Percentiles rank a stretch among this genome's conserved stretches.
These are phyloP conservation scores for Citrullus colocynthis DNA, from an alignment of 306 rosid genomes.

Conservation along the genomic window DNA sequence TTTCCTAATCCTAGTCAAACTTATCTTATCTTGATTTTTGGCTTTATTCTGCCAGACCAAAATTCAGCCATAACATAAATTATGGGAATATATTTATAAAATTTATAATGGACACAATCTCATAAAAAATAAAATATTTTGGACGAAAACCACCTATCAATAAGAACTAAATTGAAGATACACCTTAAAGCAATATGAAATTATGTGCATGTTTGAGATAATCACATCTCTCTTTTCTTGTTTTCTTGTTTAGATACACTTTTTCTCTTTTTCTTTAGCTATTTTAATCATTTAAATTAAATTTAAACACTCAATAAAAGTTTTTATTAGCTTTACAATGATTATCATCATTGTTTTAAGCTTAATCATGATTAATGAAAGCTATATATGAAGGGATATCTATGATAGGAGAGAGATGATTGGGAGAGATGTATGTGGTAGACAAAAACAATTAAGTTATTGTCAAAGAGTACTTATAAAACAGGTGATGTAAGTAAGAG, in stretches of 20 bases:
- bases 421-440: not conserved
- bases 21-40: too few relatives aligned
- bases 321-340: not conserved
- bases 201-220: not conserved
- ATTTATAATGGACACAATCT: too few relatives aligned
- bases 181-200: not conserved
- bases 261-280: not conserved
- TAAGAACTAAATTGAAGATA: too few relatives aligned
- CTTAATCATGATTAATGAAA: not conserved
- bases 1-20: too few relatives aligned
- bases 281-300: not conserved
- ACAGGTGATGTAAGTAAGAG: too few relatives aligned
- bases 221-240: not conserved
- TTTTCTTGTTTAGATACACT: not conserved
- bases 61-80: too few relatives aligned
- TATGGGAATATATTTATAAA: too few relatives aligned
- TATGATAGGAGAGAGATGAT: not conserved
- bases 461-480: too few relatives aligned
- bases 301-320: not conserved
- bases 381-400: not conserved
- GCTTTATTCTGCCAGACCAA: too few relatives aligned
- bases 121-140: too few relatives aligned
- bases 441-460: not conserved
- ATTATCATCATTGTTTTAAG: not conserved
- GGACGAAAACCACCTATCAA: too few relatives aligned